Evolutionary conservation across 495 filamentous ascomycete species (phyloP).

Genomic region (Talaromyces nanjingensis): DNA sequence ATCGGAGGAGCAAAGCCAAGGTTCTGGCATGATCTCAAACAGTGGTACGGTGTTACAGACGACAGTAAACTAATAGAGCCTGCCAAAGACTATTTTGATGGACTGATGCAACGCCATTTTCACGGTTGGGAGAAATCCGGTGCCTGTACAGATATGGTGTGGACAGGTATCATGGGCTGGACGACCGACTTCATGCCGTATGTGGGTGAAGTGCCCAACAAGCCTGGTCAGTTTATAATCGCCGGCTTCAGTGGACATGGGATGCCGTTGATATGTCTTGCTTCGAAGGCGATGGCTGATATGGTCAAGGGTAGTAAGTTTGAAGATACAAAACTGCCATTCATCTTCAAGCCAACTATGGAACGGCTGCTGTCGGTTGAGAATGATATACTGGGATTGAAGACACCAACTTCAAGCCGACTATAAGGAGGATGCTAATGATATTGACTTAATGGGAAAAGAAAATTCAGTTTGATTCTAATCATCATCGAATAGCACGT

Average conservation of each 20-base stretch:
- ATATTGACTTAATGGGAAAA: too few relatives aligned
- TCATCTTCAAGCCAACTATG: constrained; percentile 29
- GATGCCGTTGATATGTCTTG: constrained; percentile 15
- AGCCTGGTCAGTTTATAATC: constrained; percentile 14
- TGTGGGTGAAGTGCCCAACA: constrained; percentile 14
- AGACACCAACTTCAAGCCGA: too few relatives aligned
- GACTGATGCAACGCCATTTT: constrained; percentile 41
- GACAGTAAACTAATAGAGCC: constrained; percentile 49
- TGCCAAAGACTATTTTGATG: constrained; percentile 50
- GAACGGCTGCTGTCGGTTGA: constrained; percentile 21
- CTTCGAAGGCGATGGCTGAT: constrained; percentile 13
- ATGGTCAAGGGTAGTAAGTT: constrained; percentile 25
- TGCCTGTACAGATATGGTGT: constrained; percentile 33
- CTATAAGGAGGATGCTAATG: too few relatives aligned
- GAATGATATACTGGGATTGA: constrained; percentile 15
- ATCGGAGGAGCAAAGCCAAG: constrained; percentile 50
- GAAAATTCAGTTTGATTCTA: too few relatives aligned
- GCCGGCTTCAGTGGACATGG: constrained; percentile 19
- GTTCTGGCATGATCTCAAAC: constrained; percentile 44
- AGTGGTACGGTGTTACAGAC: constrained; percentile 46
- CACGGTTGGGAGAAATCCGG: constrained; percentile 38
- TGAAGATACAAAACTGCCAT: constrained; percentile 31
- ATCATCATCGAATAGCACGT: too few relatives aligned
- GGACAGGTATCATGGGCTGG: constrained; percentile 33
- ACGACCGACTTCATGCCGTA: constrained; percentile 6